Evolutionary conservation across 2,329 filamentous ascomycete species (phyloP).

Genomic region (Pseudogymnoascus sp.): DNA sequence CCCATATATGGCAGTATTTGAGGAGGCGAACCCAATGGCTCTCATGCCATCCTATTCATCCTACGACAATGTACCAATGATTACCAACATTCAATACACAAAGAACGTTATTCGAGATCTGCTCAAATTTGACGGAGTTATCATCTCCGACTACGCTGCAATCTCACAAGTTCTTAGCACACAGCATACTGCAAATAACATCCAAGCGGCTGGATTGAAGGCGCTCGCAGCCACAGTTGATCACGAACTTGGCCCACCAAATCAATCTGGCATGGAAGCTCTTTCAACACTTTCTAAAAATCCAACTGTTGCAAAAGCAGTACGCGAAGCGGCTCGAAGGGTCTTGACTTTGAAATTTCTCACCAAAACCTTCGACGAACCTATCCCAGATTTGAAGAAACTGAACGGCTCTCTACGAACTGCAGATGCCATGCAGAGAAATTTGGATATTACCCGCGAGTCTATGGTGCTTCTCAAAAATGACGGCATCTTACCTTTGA

Average conservation of each 20-base stretch:
- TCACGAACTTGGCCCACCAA: neutral
- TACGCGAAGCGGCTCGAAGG: neutral
- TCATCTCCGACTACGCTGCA: constrained; percentile 33
- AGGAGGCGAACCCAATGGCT: constrained; percentile 59
- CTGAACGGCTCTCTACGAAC: neutral
- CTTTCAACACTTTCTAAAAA: neutral
- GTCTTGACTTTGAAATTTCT: neutral
- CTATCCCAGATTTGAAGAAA: neutral
- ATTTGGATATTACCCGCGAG: constrained; percentile 21
- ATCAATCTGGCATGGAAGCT: neutral
- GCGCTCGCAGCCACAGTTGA: neutral
- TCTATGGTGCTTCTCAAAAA: constrained; percentile 24
- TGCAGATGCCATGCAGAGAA: neutral
- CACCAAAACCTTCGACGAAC: neutral
- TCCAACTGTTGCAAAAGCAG: neutral
- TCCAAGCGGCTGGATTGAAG: neutral
- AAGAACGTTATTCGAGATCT: constrained; percentile 26
- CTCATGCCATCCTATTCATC: constrained; percentile 55
- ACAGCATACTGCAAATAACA: constrained; percentile 20
- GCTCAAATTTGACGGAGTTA: constrained; percentile 31
- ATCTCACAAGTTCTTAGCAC: constrained; percentile 24
- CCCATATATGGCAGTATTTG: constrained; percentile 63
- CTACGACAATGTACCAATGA: constrained; percentile 31
- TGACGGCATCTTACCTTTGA: constrained; percentile 18
- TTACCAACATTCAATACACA: constrained; percentile 31